Evolutionary conservation across 2,329 filamentous ascomycete genomes (phyloP).

Genomic region (Shiraia sp.): DNA sequence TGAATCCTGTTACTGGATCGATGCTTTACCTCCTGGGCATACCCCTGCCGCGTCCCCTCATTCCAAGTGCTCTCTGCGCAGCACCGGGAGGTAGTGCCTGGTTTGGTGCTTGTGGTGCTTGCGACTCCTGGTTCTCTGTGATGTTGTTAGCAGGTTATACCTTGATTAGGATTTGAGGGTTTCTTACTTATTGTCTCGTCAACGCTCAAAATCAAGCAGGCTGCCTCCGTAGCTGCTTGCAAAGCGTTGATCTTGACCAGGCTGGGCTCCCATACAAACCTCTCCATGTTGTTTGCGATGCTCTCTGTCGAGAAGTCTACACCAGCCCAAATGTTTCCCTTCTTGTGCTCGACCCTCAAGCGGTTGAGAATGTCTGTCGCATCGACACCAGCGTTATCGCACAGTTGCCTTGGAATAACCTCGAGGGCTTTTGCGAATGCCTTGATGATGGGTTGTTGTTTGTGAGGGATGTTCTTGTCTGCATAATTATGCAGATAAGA

Average conservation of each 20-base stretch:
- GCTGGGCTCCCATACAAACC: constrained; percentile 96
- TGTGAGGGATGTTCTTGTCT: constrained; percentile 88
- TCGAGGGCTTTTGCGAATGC: constrained; percentile 96
- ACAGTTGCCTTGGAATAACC: constrained; percentile 93
- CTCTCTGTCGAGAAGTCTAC: constrained; percentile 94
- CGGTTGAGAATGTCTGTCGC: constrained; percentile 97
- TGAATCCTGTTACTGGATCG: constrained; percentile 11
- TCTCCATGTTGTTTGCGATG: constrained; percentile 90
- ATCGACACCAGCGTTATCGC: constrained; percentile 98
- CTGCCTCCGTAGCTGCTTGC: constrained; percentile 92
- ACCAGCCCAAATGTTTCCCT: constrained; percentile 90
- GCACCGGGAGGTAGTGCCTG: constrained; percentile 67
- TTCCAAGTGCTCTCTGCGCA: constrained; percentile 84
- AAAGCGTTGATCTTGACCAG: constrained; percentile 97
- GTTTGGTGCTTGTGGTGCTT: constrained; percentile 77
- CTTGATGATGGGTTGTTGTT: constrained; percentile 98
- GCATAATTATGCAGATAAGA: constrained; percentile 91
- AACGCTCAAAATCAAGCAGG: constrained; percentile 91
- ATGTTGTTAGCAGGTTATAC: constrained; percentile 19
- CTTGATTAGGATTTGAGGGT: background rate
- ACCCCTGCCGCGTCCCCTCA: constrained; percentile 67
- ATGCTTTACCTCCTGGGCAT: constrained; percentile 75
- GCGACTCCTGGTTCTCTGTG: constrained; percentile 85
- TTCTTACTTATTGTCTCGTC: constrained; percentile 90
- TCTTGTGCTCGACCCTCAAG: constrained; percentile 92